Conservation (phyloP, 345 rosid genomes). For the Excoecaria cochinchinensis region DNA sequence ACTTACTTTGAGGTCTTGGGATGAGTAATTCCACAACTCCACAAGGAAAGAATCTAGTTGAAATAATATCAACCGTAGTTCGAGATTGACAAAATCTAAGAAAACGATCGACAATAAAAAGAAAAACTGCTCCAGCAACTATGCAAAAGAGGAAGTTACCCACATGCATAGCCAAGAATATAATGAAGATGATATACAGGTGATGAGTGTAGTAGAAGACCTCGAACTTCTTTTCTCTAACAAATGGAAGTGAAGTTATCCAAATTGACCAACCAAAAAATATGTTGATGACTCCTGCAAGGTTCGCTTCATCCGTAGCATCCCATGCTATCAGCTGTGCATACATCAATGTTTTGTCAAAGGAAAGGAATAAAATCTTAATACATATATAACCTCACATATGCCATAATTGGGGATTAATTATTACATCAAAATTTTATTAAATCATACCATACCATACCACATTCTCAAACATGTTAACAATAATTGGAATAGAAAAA, state of each 20-base stretch:
- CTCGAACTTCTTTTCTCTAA: constrained; percentile 69
- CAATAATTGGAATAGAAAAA: no score
- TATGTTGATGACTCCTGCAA: constrained; percentile 77
- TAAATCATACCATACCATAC: no score
- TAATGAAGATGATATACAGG: constrained; percentile 63
- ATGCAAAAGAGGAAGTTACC: constrained; percentile 67
- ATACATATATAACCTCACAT: no score
- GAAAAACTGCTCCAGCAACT: constrained; percentile 69
- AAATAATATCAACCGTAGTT: constrained; percentile 56
- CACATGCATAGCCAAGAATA: constrained; percentile 81
- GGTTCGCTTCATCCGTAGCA: constrained; percentile 24
- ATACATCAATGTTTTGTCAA: neutral
- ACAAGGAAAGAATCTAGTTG: constrained; percentile 69
- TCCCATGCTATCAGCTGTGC: neutral
- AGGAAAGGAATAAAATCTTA: no score
- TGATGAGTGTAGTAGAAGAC: constrained; percentile 92
- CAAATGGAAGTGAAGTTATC: constrained; percentile 63
- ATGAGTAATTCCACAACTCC: constrained; percentile 68
- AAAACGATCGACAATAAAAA: constrained; percentile 82
- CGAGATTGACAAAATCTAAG: constrained; percentile 82
- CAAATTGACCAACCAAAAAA: constrained; percentile 74
- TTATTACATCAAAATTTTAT: no score
- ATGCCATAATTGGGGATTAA: no score
- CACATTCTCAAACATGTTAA: no score
- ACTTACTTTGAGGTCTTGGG: constrained; percentile 64